phyloP scores from a whole-genome alignment of 1,284 basidiomycete genomes.

The Fomitopsis betulina region DNA sequence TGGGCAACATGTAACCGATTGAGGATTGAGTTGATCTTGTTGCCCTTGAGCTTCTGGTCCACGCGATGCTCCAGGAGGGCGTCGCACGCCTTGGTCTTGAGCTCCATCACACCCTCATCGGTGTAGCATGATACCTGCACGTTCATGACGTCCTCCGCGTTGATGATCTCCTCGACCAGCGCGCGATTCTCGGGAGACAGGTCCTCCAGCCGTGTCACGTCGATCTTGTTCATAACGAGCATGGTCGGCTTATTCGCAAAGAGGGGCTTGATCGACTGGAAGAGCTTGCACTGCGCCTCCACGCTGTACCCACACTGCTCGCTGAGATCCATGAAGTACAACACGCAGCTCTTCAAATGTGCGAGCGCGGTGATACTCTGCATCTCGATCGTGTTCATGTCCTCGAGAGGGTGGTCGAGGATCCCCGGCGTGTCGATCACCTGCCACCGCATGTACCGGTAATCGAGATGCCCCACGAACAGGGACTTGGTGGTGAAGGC shows the following conservation, averaged over 20 bases:
- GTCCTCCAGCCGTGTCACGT: slow-evolving; percentile 83
- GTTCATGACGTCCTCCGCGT: slow-evolving; percentile 63
- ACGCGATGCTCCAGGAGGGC: slow-evolving; percentile 90
- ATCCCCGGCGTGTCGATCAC: slow-evolving; percentile 96
- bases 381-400: slow-evolving; percentile 99
- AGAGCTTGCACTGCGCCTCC: slow-evolving; percentile 94
- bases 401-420: slow-evolving; percentile 90
- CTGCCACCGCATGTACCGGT: slow-evolving; percentile 97
- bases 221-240: slow-evolving; percentile 95
- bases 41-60: slow-evolving; percentile 90
- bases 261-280: slow-evolving; percentile 96
- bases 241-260: slow-evolving; percentile 90
- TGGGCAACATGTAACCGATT: slow-evolving; percentile 94
- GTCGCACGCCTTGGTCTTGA: slow-evolving; percentile 91
- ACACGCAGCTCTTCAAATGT: slow-evolving; percentile 85
- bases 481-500: slow-evolving; percentile 97
- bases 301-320: slow-evolving; percentile 96
- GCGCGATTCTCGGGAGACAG: slow-evolving; percentile 69
- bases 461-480: slow-evolving; percentile 95
- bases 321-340: slow-evolving; percentile 97
- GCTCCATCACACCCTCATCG: slow-evolving; percentile 93
- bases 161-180: slow-evolving; percentile 83
- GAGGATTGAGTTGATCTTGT: slow-evolving; percentile 85
- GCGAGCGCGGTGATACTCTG: slow-evolving; percentile 96
- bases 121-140: slow-evolving; percentile 90